Evolutionary conservation across 495 filamentous ascomycete species (phyloP), one percentile per base, ranked within the genome.

Genomic region (Daldinia grandis): DNA sequence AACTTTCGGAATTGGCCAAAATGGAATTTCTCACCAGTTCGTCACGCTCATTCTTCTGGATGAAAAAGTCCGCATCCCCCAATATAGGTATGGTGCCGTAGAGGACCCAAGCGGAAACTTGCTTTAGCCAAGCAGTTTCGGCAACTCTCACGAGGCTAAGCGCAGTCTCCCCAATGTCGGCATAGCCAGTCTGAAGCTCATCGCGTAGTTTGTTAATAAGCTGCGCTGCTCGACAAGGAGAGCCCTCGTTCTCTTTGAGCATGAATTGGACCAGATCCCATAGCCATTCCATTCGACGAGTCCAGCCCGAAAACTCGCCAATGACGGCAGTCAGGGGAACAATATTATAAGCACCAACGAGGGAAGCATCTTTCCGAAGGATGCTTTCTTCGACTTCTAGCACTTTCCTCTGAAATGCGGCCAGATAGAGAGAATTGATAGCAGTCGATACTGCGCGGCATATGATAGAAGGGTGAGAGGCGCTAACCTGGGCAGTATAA

Each of bases 71-170:
- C 1, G 83, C 80, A n/a, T 78, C 85, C 5, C 91, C 92, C 72
- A 90, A 89, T 27, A 73, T 78, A 0, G 95, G 93, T 65, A 96
- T 80, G 47, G 90, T 87, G 5, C 95, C 95, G 77, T 97, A 96
- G 12, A 98, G 78, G 5, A 97, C 82, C 95, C 95, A 99, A 59
- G 91, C 91, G 2, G 92, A 90, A 6, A 94, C 81, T 76, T 97
- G 93, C 75, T 92, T 90, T 78, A 99, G 83, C 95, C 95, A 99
- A 10, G 94, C 91, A 15, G 85, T 89, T 80, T 99, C 95, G 0
- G 94, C 95, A 5, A 92, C 87, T 42, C 76, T 84, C n/a, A 90
- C 85, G 19, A 98, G 81, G 50, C 90, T 83, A 42, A 88, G 71
- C 0, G 92, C 89, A 33, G 91, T 89, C 57, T 88, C 86, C 71